phyloP scores from a whole-genome alignment of 2,329 filamentous ascomycete species.

The Graphiopsis chlorocephala region DNA sequence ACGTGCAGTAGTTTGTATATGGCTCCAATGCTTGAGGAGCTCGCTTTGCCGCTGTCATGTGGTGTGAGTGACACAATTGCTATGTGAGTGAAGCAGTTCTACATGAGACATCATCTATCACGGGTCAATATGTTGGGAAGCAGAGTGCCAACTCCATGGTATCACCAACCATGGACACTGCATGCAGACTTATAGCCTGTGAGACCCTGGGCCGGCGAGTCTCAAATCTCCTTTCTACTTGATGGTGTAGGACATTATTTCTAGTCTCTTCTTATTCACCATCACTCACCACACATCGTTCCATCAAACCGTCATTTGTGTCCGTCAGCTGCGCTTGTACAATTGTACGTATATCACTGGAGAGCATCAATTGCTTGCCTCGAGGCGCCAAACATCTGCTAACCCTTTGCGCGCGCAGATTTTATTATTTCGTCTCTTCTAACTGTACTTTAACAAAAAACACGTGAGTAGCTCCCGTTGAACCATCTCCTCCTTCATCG shows the following conservation, averaged over 20 bases:
- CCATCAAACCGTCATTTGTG: not conserved
- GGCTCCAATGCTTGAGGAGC: not conserved
- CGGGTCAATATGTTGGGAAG: not conserved
- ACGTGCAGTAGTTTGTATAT: not conserved
- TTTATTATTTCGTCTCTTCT: not conserved
- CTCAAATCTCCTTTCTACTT: not conserved
- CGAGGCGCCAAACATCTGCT: not conserved
- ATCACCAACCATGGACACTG: not conserved
- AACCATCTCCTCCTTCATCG: not conserved
- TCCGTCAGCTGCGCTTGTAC: conserved; percentile 2
- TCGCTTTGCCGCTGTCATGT: not conserved
- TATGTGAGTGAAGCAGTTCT: not conserved
- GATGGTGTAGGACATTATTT: not conserved
- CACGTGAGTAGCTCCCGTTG: conserved; percentile 4
- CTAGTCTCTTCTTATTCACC: not conserved
- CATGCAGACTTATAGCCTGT: not conserved
- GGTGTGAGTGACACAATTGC: not conserved
- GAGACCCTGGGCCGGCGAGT: not conserved
- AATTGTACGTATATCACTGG: not conserved
- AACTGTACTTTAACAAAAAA: not conserved
- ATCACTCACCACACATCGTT: not conserved
- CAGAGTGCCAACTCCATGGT: not conserved
- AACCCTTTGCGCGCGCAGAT: conserved; percentile 6
- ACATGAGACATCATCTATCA: not conserved
- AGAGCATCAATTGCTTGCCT: not conserved